phyloP scores from a whole-genome alignment of 441 rosid genomes.

The Erysimum cheiri region DNA sequence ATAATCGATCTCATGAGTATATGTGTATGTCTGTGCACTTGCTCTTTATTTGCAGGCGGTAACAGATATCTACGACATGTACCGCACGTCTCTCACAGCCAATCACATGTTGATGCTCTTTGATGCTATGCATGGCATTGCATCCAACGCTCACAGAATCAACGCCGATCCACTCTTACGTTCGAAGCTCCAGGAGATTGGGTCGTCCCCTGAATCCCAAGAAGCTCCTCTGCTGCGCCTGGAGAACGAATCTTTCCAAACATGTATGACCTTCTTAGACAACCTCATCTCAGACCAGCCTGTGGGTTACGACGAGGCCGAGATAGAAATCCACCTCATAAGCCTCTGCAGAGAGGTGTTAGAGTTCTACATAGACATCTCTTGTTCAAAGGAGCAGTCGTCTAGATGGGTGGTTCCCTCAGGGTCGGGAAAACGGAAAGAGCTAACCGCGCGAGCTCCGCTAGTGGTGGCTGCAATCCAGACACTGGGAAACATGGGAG shows the following conservation, averaged over 20 bases:
- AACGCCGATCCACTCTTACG: slow-evolving; percentile 67
- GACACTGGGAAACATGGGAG: slow-evolving; percentile 84
- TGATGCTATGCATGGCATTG: slow-evolving; percentile 82
- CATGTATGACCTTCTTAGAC: slow-evolving; percentile 89
- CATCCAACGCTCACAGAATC: slow-evolving; percentile 84
- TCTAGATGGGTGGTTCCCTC: slow-evolving; percentile 70
- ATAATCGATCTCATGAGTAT: slow-evolving; percentile 1
- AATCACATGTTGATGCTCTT: slow-evolving; percentile 74
- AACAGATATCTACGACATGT: slow-evolving; percentile 93
- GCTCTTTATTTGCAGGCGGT: slow-evolving; percentile 69
- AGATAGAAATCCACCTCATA: slow-evolving; percentile 73
- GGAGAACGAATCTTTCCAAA: slow-evolving; percentile 93
- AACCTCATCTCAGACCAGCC: slow-evolving; percentile 81
- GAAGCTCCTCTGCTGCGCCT: slow-evolving; percentile 94
- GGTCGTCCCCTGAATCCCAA: slow-evolving; percentile 87
- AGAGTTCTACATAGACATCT: slow-evolving; percentile 69
- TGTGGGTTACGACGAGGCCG: slow-evolving; percentile 60
- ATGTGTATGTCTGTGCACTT: slow-evolving; percentile 22
- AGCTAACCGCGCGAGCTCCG: slow-evolving; percentile 92
- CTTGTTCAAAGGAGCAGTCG: slow-evolving; percentile 49
- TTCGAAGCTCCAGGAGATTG: slow-evolving; percentile 83
- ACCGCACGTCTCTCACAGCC: slow-evolving; percentile 71
- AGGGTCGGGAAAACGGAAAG: slow-evolving; percentile 94
- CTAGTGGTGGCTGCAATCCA: slow-evolving; percentile 86
- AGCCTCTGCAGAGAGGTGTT: slow-evolving; percentile 81